Evolutionary conservation across 164 flowering plant genomes (phyloP).

Genomic region (Umbellularia californica): DNA sequence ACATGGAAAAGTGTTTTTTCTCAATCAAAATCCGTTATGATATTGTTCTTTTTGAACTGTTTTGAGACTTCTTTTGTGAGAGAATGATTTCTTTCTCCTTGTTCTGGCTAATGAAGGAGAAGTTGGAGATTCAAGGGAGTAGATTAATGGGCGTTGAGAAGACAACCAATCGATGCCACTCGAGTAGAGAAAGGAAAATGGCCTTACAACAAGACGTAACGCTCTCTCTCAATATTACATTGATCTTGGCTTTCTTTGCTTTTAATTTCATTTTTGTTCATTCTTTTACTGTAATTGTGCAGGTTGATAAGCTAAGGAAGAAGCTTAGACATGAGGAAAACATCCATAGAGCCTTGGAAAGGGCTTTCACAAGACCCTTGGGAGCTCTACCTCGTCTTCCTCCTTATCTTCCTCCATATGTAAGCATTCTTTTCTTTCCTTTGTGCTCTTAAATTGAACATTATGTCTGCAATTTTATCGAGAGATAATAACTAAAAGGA

Average conservation of each 20-base stretch:
- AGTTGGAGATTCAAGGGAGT: slow-evolving; percentile 39
- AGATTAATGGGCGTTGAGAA: slow-evolving; percentile 27
- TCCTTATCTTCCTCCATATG: slow-evolving; percentile 76
- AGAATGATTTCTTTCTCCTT: not conserved
- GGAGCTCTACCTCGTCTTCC: slow-evolving; percentile 96
- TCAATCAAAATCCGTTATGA: not conserved
- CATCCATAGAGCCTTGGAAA: slow-evolving; percentile 80
- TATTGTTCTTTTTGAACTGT: not conserved
- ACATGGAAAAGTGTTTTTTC: not conserved
- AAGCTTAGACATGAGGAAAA: slow-evolving; percentile 83
- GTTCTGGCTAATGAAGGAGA: slow-evolving; percentile 25
- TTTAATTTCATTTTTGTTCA: not conserved
- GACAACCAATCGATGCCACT: slow-evolving; percentile 26
- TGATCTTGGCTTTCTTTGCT: not conserved
- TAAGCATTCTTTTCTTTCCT: slow-evolving; percentile 26
- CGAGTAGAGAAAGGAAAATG: slow-evolving; percentile 58
- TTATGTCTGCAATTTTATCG: not conserved
- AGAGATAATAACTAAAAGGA: not conserved
- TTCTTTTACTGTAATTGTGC: slow-evolving; percentile 8
- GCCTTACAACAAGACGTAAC: slow-evolving; percentile 80
- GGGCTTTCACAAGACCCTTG: slow-evolving; percentile 82
- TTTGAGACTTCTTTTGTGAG: not conserved
- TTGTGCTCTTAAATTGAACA: not conserved
- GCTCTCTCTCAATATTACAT: not conserved
- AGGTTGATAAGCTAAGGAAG: slow-evolving; percentile 87